A percentile compares a stretch with the other conserved stretches of the same genome.
Conservation (phyloP, 768 basidiomycete species). For the Mrakia blollopis region DNA sequence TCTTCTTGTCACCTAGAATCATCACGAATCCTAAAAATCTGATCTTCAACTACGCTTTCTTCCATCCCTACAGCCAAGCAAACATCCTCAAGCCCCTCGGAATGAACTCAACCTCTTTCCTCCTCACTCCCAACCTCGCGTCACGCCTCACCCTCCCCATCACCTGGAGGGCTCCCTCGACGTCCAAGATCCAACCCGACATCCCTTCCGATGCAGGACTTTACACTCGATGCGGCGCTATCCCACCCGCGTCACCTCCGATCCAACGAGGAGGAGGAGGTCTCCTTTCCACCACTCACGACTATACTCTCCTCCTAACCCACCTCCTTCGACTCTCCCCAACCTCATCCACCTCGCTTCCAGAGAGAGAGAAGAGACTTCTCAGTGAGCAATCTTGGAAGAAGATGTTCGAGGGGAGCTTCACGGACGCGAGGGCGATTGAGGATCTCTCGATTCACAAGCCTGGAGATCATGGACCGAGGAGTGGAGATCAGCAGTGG, state of each 20-base stretch:
- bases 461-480: background rate
- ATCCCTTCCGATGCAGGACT: background rate
- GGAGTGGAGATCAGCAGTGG: constrained; percentile 11
- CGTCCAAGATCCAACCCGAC: background rate
- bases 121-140: background rate
- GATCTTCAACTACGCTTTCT: too few relatives aligned
- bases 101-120: constrained; percentile 4
- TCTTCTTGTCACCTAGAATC: background rate
- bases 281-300: background rate
- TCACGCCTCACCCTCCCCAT: background rate
- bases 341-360: background rate
- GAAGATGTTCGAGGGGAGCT: background rate
- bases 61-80: background rate
- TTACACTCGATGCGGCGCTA: background rate
- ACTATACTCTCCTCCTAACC: background rate
- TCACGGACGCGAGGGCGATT: background rate
- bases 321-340: background rate
- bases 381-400: background rate
- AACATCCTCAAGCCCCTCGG: constrained; percentile 2
- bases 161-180: background rate
- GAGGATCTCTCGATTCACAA: background rate
- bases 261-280: constrained; percentile 15
- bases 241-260: background rate
- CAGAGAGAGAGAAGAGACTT: background rate
- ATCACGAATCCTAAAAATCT: too few relatives aligned